phyloP scores from a whole-genome alignment of 2,329 filamentous ascomycete genomes.

The Calonectria montana region DNA sequence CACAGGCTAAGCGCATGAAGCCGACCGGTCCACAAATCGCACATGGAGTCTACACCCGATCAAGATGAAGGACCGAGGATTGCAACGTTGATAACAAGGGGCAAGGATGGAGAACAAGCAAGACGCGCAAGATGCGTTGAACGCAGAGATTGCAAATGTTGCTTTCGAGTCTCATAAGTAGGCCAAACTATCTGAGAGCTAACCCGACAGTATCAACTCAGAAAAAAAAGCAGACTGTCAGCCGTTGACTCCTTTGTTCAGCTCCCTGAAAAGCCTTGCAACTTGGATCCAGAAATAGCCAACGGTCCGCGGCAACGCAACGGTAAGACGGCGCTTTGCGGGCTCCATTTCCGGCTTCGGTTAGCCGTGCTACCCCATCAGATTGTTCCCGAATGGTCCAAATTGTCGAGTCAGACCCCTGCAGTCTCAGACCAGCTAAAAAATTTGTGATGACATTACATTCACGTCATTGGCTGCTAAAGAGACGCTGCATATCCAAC shows the following conservation, averaged over 20 bases:
- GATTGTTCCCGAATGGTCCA: not conserved
- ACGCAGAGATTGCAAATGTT: not conserved
- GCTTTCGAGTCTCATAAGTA: not conserved
- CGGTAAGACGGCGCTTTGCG: not conserved
- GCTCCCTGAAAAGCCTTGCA: no score
- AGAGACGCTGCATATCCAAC: not conserved
- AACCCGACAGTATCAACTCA: no score
- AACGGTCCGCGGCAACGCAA: not conserved
- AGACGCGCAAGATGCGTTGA: not conserved
- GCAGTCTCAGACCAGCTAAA: not conserved
- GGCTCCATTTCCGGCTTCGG: not conserved
- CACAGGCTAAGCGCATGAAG: not conserved
- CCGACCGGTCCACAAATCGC: not conserved
- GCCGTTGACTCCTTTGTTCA: not conserved
- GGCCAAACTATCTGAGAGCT: not conserved
- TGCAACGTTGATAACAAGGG: constrained; percentile 10
- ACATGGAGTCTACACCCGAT: constrained; percentile 1
- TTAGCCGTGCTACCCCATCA: not conserved
- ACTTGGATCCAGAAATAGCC: not conserved
- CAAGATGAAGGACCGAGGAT: constrained; percentile 2
- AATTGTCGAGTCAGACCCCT: not conserved
- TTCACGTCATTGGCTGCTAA: not conserved
- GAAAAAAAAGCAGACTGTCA: not conserved
- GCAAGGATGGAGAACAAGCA: not conserved
- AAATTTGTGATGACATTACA: not conserved